These are phyloP conservation scores for Fusarium sp. DNA, from an alignment of 2,329 filamentous ascomycete species.

Conservation along the genomic window DNA sequence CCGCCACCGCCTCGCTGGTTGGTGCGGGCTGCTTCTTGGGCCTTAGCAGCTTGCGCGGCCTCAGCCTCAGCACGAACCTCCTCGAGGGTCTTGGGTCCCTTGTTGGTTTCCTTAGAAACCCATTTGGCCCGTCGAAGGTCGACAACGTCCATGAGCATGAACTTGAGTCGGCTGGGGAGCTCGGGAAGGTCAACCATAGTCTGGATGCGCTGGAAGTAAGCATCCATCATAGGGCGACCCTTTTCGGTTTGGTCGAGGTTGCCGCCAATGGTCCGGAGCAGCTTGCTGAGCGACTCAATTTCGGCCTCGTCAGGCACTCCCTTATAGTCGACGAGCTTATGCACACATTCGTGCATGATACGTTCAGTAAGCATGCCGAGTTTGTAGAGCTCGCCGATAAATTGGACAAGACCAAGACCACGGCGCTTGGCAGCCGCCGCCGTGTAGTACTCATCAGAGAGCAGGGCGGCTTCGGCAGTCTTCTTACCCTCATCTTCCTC, in stretches of 20 bases:
- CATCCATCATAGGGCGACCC: slow-evolving; percentile 87
- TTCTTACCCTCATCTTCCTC: slow-evolving; percentile 71
- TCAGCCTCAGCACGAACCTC: slow-evolving; percentile 88
- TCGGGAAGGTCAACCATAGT: slow-evolving; percentile 82
- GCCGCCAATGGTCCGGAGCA: slow-evolving; percentile 89
- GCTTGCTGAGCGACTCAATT: slow-evolving; percentile 93
- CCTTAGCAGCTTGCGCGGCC: slow-evolving; percentile 82
- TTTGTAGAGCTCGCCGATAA: slow-evolving; percentile 99
- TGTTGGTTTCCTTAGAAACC: slow-evolving; percentile 88
- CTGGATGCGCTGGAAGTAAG: slow-evolving; percentile 91
- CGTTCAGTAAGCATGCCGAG: slow-evolving; percentile 97
- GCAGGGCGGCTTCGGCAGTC: slow-evolving; percentile 78
- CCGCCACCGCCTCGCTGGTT: slow-evolving; percentile 76
- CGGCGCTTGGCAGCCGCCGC: slow-evolving; percentile 95
- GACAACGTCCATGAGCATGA: slow-evolving; percentile 96
- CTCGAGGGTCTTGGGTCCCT: slow-evolving; percentile 96
- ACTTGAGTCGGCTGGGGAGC: slow-evolving; percentile 87
- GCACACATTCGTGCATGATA: slow-evolving; percentile 99
- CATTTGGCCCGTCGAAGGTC: slow-evolving; percentile 84
- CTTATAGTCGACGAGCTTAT: slow-evolving; percentile 95
- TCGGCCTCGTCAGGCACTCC: slow-evolving; percentile 94
- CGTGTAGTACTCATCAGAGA: slow-evolving; percentile 96
- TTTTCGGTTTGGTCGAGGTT: slow-evolving; percentile 87
- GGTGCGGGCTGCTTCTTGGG: slow-evolving; percentile 74
- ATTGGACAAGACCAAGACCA: slow-evolving; percentile 97